Percentiles rank a stretch among this genome's conserved stretches.
These are phyloP conservation scores for Pichia paraexigua DNA, from an alignment of 805 yeast species.

Conservation along the genomic window DNA sequence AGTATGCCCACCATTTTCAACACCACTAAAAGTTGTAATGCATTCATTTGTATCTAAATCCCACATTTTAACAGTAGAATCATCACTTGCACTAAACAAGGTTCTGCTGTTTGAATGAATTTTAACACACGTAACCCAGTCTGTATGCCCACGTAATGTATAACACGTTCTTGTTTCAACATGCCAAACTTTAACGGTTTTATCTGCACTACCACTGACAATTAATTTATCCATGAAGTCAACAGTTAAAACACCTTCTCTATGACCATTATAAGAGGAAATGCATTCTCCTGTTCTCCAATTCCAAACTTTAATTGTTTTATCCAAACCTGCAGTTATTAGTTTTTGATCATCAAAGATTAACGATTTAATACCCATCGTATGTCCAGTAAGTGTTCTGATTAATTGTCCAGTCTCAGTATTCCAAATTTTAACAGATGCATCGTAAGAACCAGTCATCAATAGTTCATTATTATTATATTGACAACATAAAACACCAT, in stretches of 20 bases:
- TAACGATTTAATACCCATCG: conserved; percentile 76
- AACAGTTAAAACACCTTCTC: conserved; percentile 74
- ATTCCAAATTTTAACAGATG: conserved; percentile 91
- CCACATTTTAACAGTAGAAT: conserved; percentile 92
- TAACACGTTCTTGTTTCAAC: conserved; percentile 88
- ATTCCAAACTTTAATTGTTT: conserved; percentile 92
- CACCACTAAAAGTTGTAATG: conserved; percentile 69
- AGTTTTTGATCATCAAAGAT: conserved; percentile 84
- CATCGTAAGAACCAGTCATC: conserved; percentile 90
- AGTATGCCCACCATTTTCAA: conserved; percentile 71
- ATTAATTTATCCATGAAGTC: conserved; percentile 75
- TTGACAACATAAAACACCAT: conserved; percentile 83
- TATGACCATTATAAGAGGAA: conserved; percentile 89
- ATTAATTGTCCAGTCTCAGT: conserved; percentile 68
- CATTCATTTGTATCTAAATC: conserved; percentile 76
- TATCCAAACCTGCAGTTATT: conserved; percentile 87
- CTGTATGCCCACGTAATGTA: conserved; percentile 88
- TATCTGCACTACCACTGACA: conserved; percentile 90
- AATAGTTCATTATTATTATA: conserved; percentile 67
- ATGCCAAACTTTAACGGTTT: conserved; percentile 92
- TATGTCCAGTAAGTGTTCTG: conserved; percentile 79
- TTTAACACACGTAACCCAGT: conserved; percentile 86
- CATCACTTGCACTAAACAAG: conserved; percentile 84
- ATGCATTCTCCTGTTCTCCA: conserved; percentile 91
- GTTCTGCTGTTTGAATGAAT: conserved; percentile 74